Conservation (phyloP, 1,139 yeast genomes). For the Ogataea hybrid region DNA sequence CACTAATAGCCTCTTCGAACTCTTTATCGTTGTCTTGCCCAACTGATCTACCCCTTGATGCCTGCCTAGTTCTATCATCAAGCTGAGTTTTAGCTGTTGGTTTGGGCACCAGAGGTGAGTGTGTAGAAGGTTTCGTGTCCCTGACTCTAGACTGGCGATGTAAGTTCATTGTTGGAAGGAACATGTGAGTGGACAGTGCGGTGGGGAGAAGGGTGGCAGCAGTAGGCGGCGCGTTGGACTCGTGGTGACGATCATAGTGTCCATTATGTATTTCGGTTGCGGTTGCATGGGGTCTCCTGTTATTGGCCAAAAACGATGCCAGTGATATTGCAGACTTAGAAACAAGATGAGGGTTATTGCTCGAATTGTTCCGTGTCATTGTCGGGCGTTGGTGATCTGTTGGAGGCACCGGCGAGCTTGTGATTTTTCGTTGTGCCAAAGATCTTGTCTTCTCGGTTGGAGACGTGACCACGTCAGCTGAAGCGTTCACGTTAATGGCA, state of each 20-base stretch:
- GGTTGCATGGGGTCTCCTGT: constrained; percentile 24
- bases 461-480: constrained; percentile 16
- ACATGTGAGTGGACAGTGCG: constrained; percentile 54
- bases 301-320: constrained; percentile 34
- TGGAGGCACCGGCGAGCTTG: constrained; percentile 7
- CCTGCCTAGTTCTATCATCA: neutral
- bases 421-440: constrained; percentile 6
- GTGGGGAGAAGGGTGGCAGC: constrained; percentile 51
- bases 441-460: constrained; percentile 20
- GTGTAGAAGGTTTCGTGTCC: neutral
- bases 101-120: constrained; percentile 4
- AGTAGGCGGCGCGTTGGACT: constrained; percentile 52
- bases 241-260: constrained; percentile 34
- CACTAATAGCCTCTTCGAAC: constrained; percentile 2
- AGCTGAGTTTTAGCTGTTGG: neutral
- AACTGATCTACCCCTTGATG: neutral
- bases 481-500: constrained; percentile 22
- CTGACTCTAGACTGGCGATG: constrained; percentile 16
- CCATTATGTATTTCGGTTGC: constrained; percentile 6
- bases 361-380: constrained; percentile 17
- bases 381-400: constrained; percentile 10
- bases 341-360: constrained; percentile 27
- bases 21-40: neutral
- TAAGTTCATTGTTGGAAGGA: constrained; percentile 41
- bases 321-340: constrained; percentile 37